Evolutionary conservation across 306 rosid genomes (phyloP), one percentile per base, ranked within the genome.

Genomic region (Gynostemma pentaphyllum): DNA sequence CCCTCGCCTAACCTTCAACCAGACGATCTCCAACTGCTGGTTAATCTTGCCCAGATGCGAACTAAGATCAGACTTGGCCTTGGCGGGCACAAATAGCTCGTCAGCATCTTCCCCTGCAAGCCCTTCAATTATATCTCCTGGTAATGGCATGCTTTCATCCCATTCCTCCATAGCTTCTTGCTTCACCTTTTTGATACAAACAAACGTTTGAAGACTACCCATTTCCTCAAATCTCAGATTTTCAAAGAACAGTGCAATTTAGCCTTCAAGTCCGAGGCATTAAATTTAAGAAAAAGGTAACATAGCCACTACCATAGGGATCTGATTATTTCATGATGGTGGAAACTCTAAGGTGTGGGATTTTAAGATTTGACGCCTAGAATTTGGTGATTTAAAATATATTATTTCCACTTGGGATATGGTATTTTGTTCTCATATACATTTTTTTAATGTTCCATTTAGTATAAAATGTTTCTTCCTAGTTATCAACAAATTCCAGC

Each of bases 81-180:
- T 88, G 6, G 74, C 75, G 0, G 71, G 73, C 36, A 76, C 54
- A 14, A 81, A 85, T 21, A 67, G 28, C 64, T 70, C 76, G 6
- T 79, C 83, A 5, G 9, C 5, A 1, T 72, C 74, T 1, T 32
- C 65, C 54, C 71, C 72, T 0, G 71, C 75, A 34, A 81, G 41
- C 2, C 94, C 94, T 73, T 83, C 87, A 40, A 85, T 80, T 66
- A 85, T 77, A 69, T 88, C 90, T 19, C 90, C 88, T 0, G 90
- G 90, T 53, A 88, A 75, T 16, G 94, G 90, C 96, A 85, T 83
- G 74, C 72, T 76, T 53, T 78, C 87, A 18, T 80, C 81, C 94
- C 96, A 88, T 41, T 88, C 96, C 19, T 83, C 82, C 8, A 54
- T 14, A 44, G 40, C 51, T 56, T 80, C 85, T 76, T 81, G 90